These are phyloP conservation scores for Tricladium varicosporioides DNA, from an alignment of 2,329 filamentous ascomycete genomes.

Conservation along the genomic window DNA sequence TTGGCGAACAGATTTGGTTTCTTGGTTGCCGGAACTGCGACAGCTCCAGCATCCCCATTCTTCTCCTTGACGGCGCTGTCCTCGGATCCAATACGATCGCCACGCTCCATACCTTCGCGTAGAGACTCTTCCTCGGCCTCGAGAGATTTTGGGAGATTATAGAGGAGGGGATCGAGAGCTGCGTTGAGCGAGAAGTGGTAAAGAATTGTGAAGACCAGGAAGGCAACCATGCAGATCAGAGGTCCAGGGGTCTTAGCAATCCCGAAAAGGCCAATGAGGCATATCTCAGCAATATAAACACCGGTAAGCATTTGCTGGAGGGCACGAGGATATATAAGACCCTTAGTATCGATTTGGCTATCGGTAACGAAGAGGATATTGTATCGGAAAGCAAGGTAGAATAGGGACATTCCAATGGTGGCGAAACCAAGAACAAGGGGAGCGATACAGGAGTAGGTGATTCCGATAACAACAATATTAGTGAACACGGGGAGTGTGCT, in stretches of 20 bases:
- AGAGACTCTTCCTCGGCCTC: slow-evolving; percentile 53
- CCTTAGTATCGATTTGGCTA: slow-evolving; percentile 80
- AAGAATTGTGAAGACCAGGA: slow-evolving; percentile 71
- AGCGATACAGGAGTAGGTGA: slow-evolving; percentile 84
- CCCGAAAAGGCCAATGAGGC: slow-evolving; percentile 80
- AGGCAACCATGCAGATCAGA: slow-evolving; percentile 71
- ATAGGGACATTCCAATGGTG: slow-evolving; percentile 71
- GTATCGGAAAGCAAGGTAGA: slow-evolving; percentile 88
- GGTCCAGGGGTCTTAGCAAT: slow-evolving; percentile 66
- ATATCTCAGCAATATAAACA: slow-evolving; percentile 78
- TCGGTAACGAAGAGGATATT: slow-evolving; percentile 87
- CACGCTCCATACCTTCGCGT: slow-evolving; percentile 21
- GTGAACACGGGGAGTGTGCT: slow-evolving; percentile 79
- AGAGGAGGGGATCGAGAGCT: slow-evolving; percentile 73
- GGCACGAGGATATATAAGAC: slow-evolving; percentile 82
- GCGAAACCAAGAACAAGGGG: slow-evolving; percentile 83
- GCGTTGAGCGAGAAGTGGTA: slow-evolving; percentile 72
- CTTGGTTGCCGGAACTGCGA: slow-evolving; percentile 39
- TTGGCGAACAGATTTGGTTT: slow-evolving; percentile 58
- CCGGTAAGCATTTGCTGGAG: slow-evolving; percentile 83
- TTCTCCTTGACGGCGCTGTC: slow-evolving; percentile 24
- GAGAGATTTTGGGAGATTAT: slow-evolving; percentile 75
- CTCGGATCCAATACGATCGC: slow-evolving; percentile 1
- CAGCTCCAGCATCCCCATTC: slow-evolving; percentile 14
- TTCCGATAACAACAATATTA: slow-evolving; percentile 76